Evolutionary conservation across 306 rosid species (phyloP), one percentile per base, ranked within the genome.

Genomic region (Pterocarpus macrocarpus): DNA sequence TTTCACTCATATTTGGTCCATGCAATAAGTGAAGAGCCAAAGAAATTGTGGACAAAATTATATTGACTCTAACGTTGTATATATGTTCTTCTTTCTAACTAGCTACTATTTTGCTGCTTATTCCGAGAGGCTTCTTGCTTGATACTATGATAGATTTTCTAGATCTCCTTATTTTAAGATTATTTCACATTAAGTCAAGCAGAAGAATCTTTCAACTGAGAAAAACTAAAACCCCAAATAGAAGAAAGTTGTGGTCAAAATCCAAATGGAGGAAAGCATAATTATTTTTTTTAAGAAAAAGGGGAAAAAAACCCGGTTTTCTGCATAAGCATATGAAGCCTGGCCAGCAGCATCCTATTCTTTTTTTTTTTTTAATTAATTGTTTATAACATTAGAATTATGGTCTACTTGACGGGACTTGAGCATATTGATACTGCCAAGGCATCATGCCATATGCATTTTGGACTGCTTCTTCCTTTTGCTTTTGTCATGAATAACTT

Each of bases 161-260:
- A 22, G 78, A 33, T 36, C 5, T 63, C 7, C 53, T 80, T 73
- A n/a, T 81, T 64, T 71, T 74, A 35, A 33, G 36, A 30, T 10
- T 39, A 44, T 28, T 8, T 44, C 33, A 30, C 53, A 22, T 66
- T 62, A 32, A 70, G 36, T 76, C 66, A 69, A 52, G 69, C 2
- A 70, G 34, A 70, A 38, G 77, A 82, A 75, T 76, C 35, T 76
- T 70, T 70, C 57, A 63, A 71, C 13, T 16, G 53, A 53, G 17
- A 52, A 52, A 47, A 30, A 77, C 10, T 49, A 36, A 14, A 35
- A 64, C 64, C 71, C 65, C 70, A 65, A 56, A 56, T 35, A 41
- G 69, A 75, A 76, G 49, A 77, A 62, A 62, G 39, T 4, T 64
- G 13, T 28, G 38, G 76, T 35, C n/a, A 83, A 64, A 83, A 56